Base-by-base conservation (phyloP, 306 rosid genomes). In the Inga leiocalycina region DNA sequence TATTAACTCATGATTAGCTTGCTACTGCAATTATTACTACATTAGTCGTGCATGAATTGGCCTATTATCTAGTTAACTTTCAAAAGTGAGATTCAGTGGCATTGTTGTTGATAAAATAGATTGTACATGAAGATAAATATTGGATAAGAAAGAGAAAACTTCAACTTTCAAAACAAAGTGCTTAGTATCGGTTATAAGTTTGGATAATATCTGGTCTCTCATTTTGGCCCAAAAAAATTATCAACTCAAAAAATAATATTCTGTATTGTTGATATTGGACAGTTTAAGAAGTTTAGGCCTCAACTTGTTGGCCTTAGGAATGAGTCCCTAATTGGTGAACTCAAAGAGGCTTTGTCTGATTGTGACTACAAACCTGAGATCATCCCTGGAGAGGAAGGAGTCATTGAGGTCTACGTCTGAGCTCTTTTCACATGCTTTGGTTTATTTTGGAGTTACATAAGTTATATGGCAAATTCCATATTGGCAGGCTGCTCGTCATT, bases 361-460 rank as follows among this genome's bases (percentile, higher is more conserved):
- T 20, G 82, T 44, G 92, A 95, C 22, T 84, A 91, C 74, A 86
- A 89, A 80, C 98, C 98, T 2, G 95, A 90, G 86, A 95, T 95
- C 83, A 84, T 92, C 76, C 88, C 95, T 39, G 98, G 98, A 72
- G 98, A 93, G 88, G 90, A 92, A 91, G 98, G 98, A 76, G 91
- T 95, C 41, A 84, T 95, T 79, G 95, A 93, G 97, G 98, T 95
- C 8, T 30, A 15, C 43, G 5, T 65, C 71, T 65, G 43, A 46
- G 80, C 56, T 41, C 6, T 39, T 59, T 22, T 15, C 66, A 27
- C 69, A 9, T 32, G 14, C 34, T 67, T 81, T 22, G 34, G 66
- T 59, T 59, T 24, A 22, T 22, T 41, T 10, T 70, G 27, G 81
- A n/a, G 24, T 19, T 20, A 3, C 64, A 20, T 0, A 57, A 57